phyloP scores from a whole-genome alignment of 371 early-diverging fungal species.

The Syncephalastrum monosporum region DNA sequence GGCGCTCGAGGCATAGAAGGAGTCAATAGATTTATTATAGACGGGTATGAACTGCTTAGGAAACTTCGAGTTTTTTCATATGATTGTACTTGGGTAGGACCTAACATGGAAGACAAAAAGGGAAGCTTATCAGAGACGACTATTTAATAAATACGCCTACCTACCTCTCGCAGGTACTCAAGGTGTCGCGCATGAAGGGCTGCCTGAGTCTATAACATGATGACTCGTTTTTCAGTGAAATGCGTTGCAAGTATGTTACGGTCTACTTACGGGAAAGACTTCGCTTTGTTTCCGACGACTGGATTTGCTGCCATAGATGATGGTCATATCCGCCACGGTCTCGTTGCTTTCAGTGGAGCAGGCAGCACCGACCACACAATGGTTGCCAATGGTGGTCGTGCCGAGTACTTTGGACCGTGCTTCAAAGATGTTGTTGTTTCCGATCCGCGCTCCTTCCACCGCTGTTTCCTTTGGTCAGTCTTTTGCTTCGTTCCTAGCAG shows the following conservation, averaged over 20 bases:
- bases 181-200: slow-evolving; percentile 69
- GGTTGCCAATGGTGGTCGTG: slow-evolving; percentile 64
- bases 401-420: slow-evolving; percentile 61
- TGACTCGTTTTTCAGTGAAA: too few relatives aligned
- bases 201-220: slow-evolving; percentile 42
- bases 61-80: slow-evolving; percentile 39
- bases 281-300: slow-evolving; percentile 56
- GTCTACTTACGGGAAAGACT: slow-evolving; percentile 19
- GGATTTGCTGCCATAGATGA: slow-evolving; percentile 65
- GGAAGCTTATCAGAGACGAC: background rate
- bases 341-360: slow-evolving; percentile 69
- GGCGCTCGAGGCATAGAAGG: slow-evolving; percentile 3
- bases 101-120: slow-evolving; percentile 13
- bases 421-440: slow-evolving; percentile 69
- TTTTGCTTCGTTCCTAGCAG: background rate
- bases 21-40: too few relatives aligned
- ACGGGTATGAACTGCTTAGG: background rate
- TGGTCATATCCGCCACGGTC: slow-evolving; percentile 60
- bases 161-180: slow-evolving; percentile 67
- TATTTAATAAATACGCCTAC: background rate
- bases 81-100: slow-evolving; percentile 68
- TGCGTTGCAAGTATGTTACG: too few relatives aligned
- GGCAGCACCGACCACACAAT: slow-evolving; percentile 74
- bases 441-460: slow-evolving; percentile 69
- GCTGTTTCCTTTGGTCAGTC: slow-evolving; percentile 34